These are phyloP conservation scores for Sporothrix brasiliensis DNA, from an alignment of 2,329 filamentous ascomycete genomes.

Conservation along the genomic window DNA sequence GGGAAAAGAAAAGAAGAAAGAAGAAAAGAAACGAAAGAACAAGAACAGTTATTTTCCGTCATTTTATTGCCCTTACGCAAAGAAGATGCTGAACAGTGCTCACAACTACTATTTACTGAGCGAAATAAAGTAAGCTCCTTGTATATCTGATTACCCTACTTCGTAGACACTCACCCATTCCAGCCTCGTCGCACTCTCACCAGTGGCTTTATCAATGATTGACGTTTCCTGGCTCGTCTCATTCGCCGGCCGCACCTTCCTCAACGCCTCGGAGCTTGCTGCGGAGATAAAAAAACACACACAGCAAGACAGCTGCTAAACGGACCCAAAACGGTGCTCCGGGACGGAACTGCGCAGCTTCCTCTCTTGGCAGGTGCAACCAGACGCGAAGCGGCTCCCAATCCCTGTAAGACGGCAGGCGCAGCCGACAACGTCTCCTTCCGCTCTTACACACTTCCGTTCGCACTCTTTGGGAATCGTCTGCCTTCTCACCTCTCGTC, in stretches of 20 bases:
- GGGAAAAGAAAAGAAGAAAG: too few species aligned
- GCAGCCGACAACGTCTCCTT: neutral
- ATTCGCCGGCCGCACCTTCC: neutral
- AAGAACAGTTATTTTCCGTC: too few species aligned
- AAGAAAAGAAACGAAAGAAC: too few species aligned
- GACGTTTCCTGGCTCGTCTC: neutral
- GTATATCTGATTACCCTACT: too few species aligned
- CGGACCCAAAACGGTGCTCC: conserved; percentile 7
- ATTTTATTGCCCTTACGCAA: too few species aligned
- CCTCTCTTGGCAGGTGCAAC: neutral
- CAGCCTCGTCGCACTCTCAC: neutral
- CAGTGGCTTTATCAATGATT: neutral
- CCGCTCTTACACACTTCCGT: neutral
- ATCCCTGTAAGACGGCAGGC: conserved; percentile 12
- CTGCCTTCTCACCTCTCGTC: neutral
- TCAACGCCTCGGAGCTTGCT: conserved; percentile 4
- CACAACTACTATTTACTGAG: too few species aligned
- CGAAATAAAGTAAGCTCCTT: too few species aligned
- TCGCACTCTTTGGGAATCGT: neutral
- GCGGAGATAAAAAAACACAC: conserved; percentile 21
- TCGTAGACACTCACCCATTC: too few species aligned
- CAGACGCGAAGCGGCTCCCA: neutral
- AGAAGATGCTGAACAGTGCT: too few species aligned
- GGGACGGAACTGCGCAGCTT: conserved; percentile 3
- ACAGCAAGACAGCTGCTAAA: neutral